Evolutionary conservation across 352 stramenopile species (phyloP), one percentile per base, ranked within the genome.

Genomic region (Pythium dissotocum): DNA sequence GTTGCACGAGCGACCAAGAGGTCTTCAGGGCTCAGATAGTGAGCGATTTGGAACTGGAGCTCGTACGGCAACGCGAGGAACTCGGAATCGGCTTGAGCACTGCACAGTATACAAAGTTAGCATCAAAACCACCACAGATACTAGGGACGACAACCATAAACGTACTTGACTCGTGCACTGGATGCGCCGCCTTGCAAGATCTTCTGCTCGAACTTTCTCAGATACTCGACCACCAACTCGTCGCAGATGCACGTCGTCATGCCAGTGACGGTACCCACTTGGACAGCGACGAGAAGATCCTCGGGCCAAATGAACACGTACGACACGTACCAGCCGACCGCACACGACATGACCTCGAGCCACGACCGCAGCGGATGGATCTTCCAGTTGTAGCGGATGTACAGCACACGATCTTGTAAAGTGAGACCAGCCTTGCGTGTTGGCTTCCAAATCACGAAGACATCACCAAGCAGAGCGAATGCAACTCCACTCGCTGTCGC

Each of bases 371-470:
- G 60, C 1, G 75, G 72, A 46, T 93, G 87, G 42, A 71, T 79
- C 32, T 77, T 73, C 58, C 90, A 85, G 56, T 91, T 91, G 40
- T 70, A 63, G 24, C 75, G 80, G 35, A 85, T 74, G 59, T 85
- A 87, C 46, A 95, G 59, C 55, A 94, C 76, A 24, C 88, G 81
- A 26, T 94, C 83, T 73, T 95, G 88, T 5, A 95, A 48, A 51
- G 91, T 90, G 58, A 92, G 75, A 9, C 88, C 88, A 28, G 91
- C 82, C 61, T 90, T 95, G 73, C 49, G 76, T 6, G 88, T 94
- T 9, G 88, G 88, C 4, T 79, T 82, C 88, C 88, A 95, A 58
- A 93, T 91, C 32, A 94, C 85, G 70, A 95, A 94, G 69, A 95
- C 88, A 54, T 95, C 88, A 1, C 81, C 88, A 2, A 93, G 72